These are phyloP conservation scores for Viridothelium virens DNA, from an alignment of 495 filamentous ascomycete species.

Conservation along the genomic window DNA sequence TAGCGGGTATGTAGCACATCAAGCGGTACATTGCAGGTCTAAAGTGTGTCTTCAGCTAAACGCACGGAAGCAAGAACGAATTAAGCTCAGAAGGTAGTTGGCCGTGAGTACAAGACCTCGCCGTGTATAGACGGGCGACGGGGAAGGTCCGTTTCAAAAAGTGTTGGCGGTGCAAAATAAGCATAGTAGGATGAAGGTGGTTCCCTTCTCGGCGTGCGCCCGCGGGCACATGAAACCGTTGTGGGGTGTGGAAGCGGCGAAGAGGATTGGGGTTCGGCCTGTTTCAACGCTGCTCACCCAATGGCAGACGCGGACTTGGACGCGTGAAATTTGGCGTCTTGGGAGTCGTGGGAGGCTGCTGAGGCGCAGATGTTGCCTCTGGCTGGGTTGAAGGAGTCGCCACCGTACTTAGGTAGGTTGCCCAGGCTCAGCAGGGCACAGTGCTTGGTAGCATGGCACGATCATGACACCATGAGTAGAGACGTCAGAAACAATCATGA, in stretches of 20 bases:
- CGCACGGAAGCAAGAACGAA: background rate
- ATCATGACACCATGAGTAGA: background rate
- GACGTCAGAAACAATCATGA: background rate
- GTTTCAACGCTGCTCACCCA: background rate
- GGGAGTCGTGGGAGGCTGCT: no score
- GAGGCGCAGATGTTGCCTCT: background rate
- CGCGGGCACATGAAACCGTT: slow-evolving; percentile 2
- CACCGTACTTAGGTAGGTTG: background rate
- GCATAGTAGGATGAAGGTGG: background rate
- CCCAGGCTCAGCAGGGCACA: background rate
- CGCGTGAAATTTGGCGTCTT: background rate
- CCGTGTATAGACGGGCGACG: background rate
- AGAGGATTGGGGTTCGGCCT: background rate
- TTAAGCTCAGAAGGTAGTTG: no score
- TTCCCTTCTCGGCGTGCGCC: background rate
- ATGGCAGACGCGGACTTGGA: background rate
- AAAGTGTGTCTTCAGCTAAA: background rate
- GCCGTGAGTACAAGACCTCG: no score
- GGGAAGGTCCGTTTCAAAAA: background rate
- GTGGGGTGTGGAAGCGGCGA: background rate
- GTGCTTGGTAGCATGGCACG: background rate
- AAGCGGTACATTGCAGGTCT: background rate
- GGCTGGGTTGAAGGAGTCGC: background rate
- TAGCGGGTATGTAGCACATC: background rate
- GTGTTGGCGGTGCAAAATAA: slow-evolving; percentile 5